Evolutionary conservation across 805 yeast species (phyloP).

Genomic region (Lipomyces sp.): DNA sequence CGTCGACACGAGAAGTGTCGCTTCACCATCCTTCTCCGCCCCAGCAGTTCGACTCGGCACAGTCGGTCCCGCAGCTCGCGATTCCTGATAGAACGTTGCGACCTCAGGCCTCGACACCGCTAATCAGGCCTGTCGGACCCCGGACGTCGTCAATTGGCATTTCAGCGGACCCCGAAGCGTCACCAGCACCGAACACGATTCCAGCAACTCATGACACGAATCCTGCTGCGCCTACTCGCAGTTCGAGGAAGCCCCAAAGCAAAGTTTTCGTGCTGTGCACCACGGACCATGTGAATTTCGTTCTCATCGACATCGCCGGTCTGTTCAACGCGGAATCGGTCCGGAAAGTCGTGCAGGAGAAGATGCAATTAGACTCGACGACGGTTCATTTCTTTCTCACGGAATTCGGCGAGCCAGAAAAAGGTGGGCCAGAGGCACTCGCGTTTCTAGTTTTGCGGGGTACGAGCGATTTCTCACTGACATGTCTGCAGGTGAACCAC

Average conservation of each 20-base stretch:
- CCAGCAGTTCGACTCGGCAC: too few relatives aligned
- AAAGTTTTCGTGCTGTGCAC: slow-evolving; percentile 51
- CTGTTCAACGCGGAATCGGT: slow-evolving; percentile 70
- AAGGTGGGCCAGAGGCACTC: slow-evolving; percentile 13
- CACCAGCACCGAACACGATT: too few relatives aligned
- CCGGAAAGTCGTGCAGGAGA: slow-evolving; percentile 40
- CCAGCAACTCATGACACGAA: not conserved
- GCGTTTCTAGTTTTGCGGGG: too few relatives aligned
- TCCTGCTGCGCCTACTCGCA: not conserved
- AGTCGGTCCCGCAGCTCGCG: too few relatives aligned
- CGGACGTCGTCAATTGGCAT: not conserved
- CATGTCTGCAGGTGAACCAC: slow-evolving; percentile 18
- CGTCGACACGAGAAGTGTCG: too few relatives aligned
- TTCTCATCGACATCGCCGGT: slow-evolving; percentile 45
- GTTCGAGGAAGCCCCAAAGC: too few relatives aligned
- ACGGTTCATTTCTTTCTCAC: slow-evolving; percentile 19
- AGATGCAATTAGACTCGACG: slow-evolving; percentile 33
- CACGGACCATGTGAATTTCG: slow-evolving; percentile 55
- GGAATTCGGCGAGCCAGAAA: slow-evolving; percentile 24
- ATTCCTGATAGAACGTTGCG: too few relatives aligned
- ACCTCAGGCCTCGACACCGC: too few relatives aligned
- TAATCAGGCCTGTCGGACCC: not conserved
- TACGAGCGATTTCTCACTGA: not conserved
- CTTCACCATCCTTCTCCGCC: too few relatives aligned
- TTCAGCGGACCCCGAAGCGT: too few relatives aligned